phyloP scores from a whole-genome alignment of 371 early-diverging fungal species.

The Actinomucor elegans region DNA sequence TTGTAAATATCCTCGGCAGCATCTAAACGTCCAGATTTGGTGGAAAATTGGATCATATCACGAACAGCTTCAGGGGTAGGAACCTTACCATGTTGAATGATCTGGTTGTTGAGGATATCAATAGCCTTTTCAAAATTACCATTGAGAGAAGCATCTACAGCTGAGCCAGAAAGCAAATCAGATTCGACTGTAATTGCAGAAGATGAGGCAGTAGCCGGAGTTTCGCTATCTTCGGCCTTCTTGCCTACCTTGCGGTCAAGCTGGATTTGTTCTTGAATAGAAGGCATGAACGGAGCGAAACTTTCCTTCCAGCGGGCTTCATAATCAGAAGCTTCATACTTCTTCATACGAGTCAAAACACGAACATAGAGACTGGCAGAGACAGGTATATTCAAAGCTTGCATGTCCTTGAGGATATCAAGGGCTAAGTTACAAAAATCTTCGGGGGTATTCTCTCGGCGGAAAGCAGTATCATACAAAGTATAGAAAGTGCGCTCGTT shows the following conservation, averaged over 20 bases:
- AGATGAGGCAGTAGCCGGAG: not conserved
- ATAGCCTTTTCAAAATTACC: slow-evolving; percentile 32
- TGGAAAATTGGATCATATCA: slow-evolving; percentile 40
- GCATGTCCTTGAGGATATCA: slow-evolving; percentile 28
- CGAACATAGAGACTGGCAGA: slow-evolving; percentile 19
- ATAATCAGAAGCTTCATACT: slow-evolving; percentile 22
- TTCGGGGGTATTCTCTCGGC: slow-evolving; percentile 3
- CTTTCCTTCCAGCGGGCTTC: slow-evolving; percentile 36
- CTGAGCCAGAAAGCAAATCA: slow-evolving; percentile 28
- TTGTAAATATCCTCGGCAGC: slow-evolving; percentile 32
- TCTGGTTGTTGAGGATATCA: slow-evolving; percentile 24
- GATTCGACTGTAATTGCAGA: slow-evolving; percentile 10
- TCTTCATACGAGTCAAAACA: slow-evolving; percentile 24
- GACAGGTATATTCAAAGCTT: slow-evolving; percentile 9
- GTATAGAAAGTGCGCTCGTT: not conserved
- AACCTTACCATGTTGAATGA: slow-evolving; percentile 27
- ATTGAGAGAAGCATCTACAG: slow-evolving; percentile 26
- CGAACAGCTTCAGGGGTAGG: slow-evolving; percentile 45
- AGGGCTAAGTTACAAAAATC: slow-evolving; percentile 20
- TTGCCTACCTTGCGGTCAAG: not conserved
- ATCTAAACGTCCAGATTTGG: slow-evolving; percentile 23
- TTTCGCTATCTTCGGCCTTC: not conserved
- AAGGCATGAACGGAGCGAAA: slow-evolving; percentile 24
- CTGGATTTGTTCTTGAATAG: slow-evolving; percentile 8
- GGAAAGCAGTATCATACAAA: slow-evolving; percentile 19